phyloP scores from a whole-genome alignment of 1,139 yeast genomes.

The Saccharomyces pastorianus region DNA sequence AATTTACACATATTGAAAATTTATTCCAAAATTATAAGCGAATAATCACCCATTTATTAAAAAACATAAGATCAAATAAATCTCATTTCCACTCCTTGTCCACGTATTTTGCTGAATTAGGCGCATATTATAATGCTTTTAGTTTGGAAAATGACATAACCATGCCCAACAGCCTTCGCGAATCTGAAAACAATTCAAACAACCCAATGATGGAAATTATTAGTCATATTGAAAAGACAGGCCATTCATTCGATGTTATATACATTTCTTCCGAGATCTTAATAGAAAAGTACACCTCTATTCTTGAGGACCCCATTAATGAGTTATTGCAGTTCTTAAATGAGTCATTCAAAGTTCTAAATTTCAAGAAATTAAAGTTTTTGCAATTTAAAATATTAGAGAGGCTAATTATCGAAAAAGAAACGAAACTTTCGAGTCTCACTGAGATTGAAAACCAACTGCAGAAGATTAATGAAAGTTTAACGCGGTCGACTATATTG shows the following conservation, averaged over 20 bases:
- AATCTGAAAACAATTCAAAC: constrained; percentile 14
- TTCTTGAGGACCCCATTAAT: constrained; percentile 73
- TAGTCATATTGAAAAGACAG: constrained; percentile 56
- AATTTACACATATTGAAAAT: constrained; percentile 47
- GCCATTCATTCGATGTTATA: constrained; percentile 77
- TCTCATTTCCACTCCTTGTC: constrained; percentile 32
- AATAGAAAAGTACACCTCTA: constrained; percentile 55
- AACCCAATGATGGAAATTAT: constrained; percentile 36
- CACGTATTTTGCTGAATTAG: constrained; percentile 39
- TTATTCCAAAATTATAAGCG: constrained; percentile 51
- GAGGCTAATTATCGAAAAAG: constrained; percentile 31
- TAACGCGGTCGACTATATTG: constrained; percentile 22
- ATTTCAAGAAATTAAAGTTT: constrained; percentile 61
- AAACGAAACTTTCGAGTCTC: constrained; percentile 22
- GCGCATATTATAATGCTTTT: constrained; percentile 57
- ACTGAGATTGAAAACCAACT: constrained; percentile 31
- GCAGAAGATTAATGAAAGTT: constrained; percentile 26
- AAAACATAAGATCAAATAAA: constrained; percentile 50
- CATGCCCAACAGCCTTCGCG: constrained; percentile 9
- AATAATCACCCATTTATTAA: constrained; percentile 50
- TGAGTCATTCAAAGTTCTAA: constrained; percentile 59
- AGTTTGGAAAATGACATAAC: constrained; percentile 51
- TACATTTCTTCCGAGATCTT: constrained; percentile 67
- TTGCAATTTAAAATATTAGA: constrained; percentile 53
- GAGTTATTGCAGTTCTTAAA: constrained; percentile 75